These are phyloP conservation scores for Yamadazyma buinensis DNA, from an alignment of 1,139 yeast species.

Conservation along the genomic window DNA sequence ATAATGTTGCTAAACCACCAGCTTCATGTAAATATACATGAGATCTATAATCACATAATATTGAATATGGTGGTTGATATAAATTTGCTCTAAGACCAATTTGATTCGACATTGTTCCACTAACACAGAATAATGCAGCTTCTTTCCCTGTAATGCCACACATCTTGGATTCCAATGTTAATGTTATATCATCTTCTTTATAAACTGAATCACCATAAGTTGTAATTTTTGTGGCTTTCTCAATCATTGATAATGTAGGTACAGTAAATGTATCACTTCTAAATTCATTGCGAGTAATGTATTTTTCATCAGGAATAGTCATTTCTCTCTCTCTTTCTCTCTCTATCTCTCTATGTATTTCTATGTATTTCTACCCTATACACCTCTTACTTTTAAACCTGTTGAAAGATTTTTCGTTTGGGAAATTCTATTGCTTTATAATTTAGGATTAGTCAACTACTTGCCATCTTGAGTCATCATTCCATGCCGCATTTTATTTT, in stretches of 20 bases:
- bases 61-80: conserved; percentile 43
- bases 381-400: no score
- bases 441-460: no score
- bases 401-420: no score
- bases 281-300: conserved; percentile 33
- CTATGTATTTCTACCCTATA: no score
- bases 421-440: no score
- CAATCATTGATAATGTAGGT: conserved; percentile 38
- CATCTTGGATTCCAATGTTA: conserved; percentile 31
- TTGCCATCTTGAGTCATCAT: conserved; percentile 1
- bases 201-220: conserved; percentile 44
- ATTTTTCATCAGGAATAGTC: conserved; percentile 12
- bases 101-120: conserved; percentile 47
- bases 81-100: conserved; percentile 39
- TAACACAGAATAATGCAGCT: conserved; percentile 41
- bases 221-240: conserved; percentile 21
- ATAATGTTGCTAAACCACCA: conserved; percentile 43
- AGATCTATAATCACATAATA: conserved; percentile 38
- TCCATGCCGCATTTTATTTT: background rate
- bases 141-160: conserved; percentile 38
- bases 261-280: conserved; percentile 48
- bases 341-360: no score
- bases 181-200: conserved; percentile 38
- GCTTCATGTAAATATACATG: conserved; percentile 43
- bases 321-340: no score